Percentiles rank a stretch among this genome's conserved stretches.
Evolutionary conservation across 1,284 basidiomycete genomes (phyloP).

Genomic region (Phenoliferia sp.): DNA sequence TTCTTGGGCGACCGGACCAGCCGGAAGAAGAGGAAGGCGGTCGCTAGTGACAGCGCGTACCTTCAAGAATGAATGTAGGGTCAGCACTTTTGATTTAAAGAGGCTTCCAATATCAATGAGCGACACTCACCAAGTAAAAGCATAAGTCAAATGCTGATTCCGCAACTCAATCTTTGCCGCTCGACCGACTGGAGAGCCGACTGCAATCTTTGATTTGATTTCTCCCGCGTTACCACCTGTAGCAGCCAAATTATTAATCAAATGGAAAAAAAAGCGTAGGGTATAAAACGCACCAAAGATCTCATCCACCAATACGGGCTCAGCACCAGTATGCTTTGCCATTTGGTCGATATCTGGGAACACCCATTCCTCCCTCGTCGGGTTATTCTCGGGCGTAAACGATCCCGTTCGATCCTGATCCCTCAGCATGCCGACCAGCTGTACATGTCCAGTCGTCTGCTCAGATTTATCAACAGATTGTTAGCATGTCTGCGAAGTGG

Average conservation of each 20-base stretch:
- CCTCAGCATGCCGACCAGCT: conserved; percentile 62
- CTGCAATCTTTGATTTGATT: conserved; percentile 57
- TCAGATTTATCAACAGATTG: neutral
- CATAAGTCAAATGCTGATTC: conserved; percentile 93
- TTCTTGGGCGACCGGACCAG: conserved; percentile 7
- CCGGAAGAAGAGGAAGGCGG: conserved; percentile 23
- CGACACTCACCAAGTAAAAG: conserved; percentile 75
- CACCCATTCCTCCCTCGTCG: conserved; percentile 78
- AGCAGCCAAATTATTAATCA: neutral
- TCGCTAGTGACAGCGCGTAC: conserved; percentile 26
- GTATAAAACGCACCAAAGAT: conserved; percentile 62
- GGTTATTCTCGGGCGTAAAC: conserved; percentile 86
- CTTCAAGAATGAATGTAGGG: neutral
- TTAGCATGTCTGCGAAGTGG: neutral
- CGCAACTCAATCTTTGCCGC: conserved; percentile 79
- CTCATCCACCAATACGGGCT: conserved; percentile 79
- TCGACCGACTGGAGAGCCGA: conserved; percentile 81
- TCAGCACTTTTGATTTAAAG: neutral
- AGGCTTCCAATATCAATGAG: neutral
- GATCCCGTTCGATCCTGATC: conserved; percentile 52
- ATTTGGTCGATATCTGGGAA: conserved; percentile 83
- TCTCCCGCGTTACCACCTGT: conserved; percentile 75
- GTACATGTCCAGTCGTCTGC: conserved; percentile 30
- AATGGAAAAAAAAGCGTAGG: conserved; percentile 32
- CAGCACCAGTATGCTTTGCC: conserved; percentile 61